Evolutionary conservation across 2,329 filamentous ascomycete genomes (phyloP).

Genomic region (Helotiales sp.): DNA sequence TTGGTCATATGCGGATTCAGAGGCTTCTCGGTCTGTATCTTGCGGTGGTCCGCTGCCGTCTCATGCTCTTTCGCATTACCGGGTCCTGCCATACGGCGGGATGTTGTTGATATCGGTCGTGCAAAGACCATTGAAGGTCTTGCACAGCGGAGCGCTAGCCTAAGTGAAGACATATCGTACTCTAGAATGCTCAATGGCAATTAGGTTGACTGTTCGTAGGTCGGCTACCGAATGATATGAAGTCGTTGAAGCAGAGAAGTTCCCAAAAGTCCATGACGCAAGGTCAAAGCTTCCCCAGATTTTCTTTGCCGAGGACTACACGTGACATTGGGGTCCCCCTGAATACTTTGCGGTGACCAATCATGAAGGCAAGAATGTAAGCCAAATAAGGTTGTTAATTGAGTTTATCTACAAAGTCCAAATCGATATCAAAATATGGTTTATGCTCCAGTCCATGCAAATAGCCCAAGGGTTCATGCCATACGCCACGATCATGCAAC

Average conservation of each 20-base stretch:
- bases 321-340: background rate
- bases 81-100: constrained; percentile 26
- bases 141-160: constrained; percentile 23
- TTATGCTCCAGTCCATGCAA: background rate
- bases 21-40: constrained; percentile 55
- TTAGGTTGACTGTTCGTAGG: background rate
- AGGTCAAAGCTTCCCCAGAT: background rate
- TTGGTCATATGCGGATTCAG: constrained; percentile 64
- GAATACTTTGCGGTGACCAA: background rate
- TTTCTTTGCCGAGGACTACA: constrained; percentile 1
- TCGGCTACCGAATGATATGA: background rate
- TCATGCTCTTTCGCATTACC: constrained; percentile 43
- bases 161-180: constrained; percentile 26
- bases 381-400: background rate
- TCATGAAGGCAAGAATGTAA: background rate
- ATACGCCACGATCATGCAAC: background rate
- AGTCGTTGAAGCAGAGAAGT: background rate
- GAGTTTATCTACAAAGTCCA: background rate
- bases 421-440: background rate
- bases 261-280: constrained; percentile 5
- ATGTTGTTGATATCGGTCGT: constrained; percentile 25
- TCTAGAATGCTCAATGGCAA: background rate
- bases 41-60: constrained; percentile 53
- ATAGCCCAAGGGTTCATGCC: constrained; percentile 3
- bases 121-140: constrained; percentile 27